A percentile compares a stretch with the other conserved stretches of the same genome.
Evolutionary conservation across 2,329 filamentous ascomycete genomes (phyloP).

Genomic region (Talaromyces sp.): DNA sequence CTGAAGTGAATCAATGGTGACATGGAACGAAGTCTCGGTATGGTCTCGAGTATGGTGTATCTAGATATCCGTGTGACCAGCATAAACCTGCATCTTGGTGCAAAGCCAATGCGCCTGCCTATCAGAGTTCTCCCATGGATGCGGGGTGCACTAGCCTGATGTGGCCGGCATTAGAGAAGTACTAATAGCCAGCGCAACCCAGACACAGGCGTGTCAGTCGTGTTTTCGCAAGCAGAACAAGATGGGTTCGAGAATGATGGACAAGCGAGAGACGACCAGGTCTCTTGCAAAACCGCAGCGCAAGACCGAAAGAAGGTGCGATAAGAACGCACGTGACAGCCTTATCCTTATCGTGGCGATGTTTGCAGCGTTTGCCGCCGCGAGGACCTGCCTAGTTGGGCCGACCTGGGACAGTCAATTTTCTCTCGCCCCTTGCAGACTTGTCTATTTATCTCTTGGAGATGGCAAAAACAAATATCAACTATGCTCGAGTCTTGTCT

Average conservation of each 20-base stretch:
- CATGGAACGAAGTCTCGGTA: not conserved
- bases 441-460: not conserved
- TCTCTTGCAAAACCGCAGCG: not conserved
- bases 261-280: not conserved
- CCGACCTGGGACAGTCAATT: not conserved
- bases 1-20: not conserved
- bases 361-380: constrained; percentile 1
- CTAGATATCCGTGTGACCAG: not conserved
- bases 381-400: constrained; percentile 11
- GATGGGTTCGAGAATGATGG: not conserved
- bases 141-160: not conserved
- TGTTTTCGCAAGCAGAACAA: not conserved
- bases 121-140: not conserved
- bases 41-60: not conserved
- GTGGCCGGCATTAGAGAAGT: not conserved
- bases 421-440: not conserved
- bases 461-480: not conserved
- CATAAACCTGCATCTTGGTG: not conserved
- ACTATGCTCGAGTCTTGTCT: not conserved
- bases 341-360: not conserved
- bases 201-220: not conserved
- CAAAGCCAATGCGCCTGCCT: not conserved
- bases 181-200: not conserved
- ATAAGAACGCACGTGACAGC: not conserved
- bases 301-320: not conserved